Percentiles rank a stretch among this genome's conserved stretches.
Evolutionary conservation across 2,329 filamentous ascomycete species (phyloP).

Genomic region (Pseudogymnoascus sp.): DNA sequence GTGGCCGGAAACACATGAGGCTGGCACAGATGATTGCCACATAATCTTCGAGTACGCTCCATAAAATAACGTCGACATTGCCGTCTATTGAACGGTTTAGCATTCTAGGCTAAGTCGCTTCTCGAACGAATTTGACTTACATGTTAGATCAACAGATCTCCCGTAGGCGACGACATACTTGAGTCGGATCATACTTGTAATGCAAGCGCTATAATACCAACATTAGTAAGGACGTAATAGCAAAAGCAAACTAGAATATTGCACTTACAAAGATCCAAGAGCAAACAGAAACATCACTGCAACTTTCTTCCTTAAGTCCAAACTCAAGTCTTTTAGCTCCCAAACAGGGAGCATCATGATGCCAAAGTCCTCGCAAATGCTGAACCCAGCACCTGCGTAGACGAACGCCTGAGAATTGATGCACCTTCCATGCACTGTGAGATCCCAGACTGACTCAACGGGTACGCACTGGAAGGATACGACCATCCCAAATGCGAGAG

Average conservation of each 20-base stretch:
- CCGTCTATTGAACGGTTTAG: slow-evolving; percentile 34
- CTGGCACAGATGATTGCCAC: slow-evolving; percentile 57
- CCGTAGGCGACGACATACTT: slow-evolving; percentile 42
- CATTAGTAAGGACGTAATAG: slow-evolving; percentile 6
- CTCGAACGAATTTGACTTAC: slow-evolving; percentile 12
- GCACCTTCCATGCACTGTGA: slow-evolving; percentile 32
- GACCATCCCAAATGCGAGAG: slow-evolving; percentile 9
- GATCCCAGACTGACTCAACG: slow-evolving; percentile 16
- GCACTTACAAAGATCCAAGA: slow-evolving; percentile 54
- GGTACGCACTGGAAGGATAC: slow-evolving; percentile 17
- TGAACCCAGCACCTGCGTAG: slow-evolving; percentile 56
- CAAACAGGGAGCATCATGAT: slow-evolving; percentile 45
- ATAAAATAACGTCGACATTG: slow-evolving; percentile 57
- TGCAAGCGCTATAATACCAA: slow-evolving; percentile 35
- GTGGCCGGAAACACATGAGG: slow-evolving; percentile 55
- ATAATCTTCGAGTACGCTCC: slow-evolving; percentile 57
- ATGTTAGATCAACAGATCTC: slow-evolving; percentile 16
- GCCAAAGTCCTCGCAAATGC: slow-evolving; percentile 59
- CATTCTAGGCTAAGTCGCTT: slow-evolving; percentile 34
- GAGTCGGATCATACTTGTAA: slow-evolving; percentile 48
- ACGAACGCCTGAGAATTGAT: slow-evolving; percentile 56
- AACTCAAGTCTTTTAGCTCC: slow-evolving; percentile 5
- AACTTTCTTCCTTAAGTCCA: slow-evolving; percentile 56
- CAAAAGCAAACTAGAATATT: no score
- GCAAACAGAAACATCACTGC: slow-evolving; percentile 59